Evolutionary conservation across 2,329 filamentous ascomycete genomes (phyloP).

Genomic region (Coniochaeta hoffmannii): DNA sequence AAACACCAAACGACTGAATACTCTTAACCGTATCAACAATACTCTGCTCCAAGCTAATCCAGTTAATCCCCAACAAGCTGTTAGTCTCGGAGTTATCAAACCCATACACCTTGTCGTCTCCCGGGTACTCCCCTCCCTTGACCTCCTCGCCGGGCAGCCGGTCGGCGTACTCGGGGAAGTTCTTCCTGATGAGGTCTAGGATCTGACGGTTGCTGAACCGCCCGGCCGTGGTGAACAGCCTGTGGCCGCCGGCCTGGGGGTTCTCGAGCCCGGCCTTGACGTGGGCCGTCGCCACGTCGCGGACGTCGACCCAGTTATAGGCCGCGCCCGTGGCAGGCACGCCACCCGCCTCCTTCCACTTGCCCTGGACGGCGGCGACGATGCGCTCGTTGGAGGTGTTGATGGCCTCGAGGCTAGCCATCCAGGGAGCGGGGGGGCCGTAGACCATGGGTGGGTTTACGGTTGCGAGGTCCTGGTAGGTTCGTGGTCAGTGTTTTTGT

Average conservation of each 20-base stretch:
- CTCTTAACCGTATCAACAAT: conserved; percentile 58
- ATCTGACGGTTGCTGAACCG: conserved; percentile 39
- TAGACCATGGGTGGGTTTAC: conserved; percentile 49
- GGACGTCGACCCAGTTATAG: conserved; percentile 46
- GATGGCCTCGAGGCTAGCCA: conserved; percentile 35
- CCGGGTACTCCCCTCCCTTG: conserved; percentile 33
- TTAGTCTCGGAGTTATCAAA: conserved; percentile 53
- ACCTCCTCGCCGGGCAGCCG: conserved; percentile 36
- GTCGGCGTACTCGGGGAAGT: conserved; percentile 43
- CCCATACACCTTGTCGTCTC: conserved; percentile 35
- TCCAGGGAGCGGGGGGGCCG: conserved; percentile 43
- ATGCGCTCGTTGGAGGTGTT: conserved; percentile 49
- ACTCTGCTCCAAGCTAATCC: conserved; percentile 52
- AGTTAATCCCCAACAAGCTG: conserved; percentile 55
- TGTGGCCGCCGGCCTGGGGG: conserved; percentile 37
- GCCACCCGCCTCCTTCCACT: conserved; percentile 35
- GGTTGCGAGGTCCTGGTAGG: conserved; percentile 25
- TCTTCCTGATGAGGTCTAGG: conserved; percentile 31
- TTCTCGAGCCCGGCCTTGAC: conserved; percentile 40
- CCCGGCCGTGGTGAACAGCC: conserved; percentile 42
- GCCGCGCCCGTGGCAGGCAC: conserved; percentile 34
- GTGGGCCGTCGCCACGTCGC: conserved; percentile 47
- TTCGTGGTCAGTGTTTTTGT: no score
- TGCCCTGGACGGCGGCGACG: conserved; percentile 40
- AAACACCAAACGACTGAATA: conserved; percentile 40